phyloP scores from a whole-genome alignment of 352 stramenopile species.

The Halophytophthora polymorphica region DNA sequence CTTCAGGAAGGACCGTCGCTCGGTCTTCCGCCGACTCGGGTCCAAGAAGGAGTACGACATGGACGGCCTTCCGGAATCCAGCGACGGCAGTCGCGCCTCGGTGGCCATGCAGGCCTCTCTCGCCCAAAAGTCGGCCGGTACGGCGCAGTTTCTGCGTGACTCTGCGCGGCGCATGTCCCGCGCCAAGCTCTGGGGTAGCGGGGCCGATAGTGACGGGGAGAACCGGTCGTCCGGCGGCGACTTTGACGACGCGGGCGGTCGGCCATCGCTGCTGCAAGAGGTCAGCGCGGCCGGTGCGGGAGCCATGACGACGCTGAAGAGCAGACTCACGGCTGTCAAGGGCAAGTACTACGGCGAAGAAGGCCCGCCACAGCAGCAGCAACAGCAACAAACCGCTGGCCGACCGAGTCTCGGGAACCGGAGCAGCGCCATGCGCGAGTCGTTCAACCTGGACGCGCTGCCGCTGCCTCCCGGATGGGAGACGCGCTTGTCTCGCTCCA shows the following conservation, averaged over 20 bases:
- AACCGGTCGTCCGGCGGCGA: slow-evolving; percentile 54
- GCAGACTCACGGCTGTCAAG: slow-evolving; percentile 66
- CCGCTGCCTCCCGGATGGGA: slow-evolving; percentile 77
- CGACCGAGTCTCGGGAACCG: slow-evolving; percentile 11
- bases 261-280: slow-evolving; percentile 64
- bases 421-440: slow-evolving; percentile 31
- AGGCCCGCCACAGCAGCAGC: slow-evolving; percentile 5
- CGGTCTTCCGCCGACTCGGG: slow-evolving; percentile 64
- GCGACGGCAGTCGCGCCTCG: slow-evolving; percentile 39
- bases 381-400: slow-evolving; percentile 13
- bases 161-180: slow-evolving; percentile 67
- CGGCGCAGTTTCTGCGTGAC: slow-evolving; percentile 68
- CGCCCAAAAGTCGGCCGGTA: slow-evolving; percentile 71
- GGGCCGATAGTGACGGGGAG: slow-evolving; percentile 34
- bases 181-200: slow-evolving; percentile 56
- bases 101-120: slow-evolving; percentile 55
- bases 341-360: slow-evolving; percentile 79
- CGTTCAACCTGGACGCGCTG: slow-evolving; percentile 70
- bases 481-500: slow-evolving; percentile 74
- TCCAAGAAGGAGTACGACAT: slow-evolving; percentile 68
- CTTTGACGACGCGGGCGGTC: slow-evolving; percentile 37
- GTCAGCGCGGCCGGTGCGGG: slow-evolving; percentile 48
- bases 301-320: slow-evolving; percentile 76
- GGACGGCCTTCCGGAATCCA: slow-evolving; percentile 34
- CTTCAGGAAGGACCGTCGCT: slow-evolving; percentile 42